These are phyloP conservation scores for Phaseolus coccineus DNA, from an alignment of 331 rosid genomes.

Conservation along the genomic window DNA sequence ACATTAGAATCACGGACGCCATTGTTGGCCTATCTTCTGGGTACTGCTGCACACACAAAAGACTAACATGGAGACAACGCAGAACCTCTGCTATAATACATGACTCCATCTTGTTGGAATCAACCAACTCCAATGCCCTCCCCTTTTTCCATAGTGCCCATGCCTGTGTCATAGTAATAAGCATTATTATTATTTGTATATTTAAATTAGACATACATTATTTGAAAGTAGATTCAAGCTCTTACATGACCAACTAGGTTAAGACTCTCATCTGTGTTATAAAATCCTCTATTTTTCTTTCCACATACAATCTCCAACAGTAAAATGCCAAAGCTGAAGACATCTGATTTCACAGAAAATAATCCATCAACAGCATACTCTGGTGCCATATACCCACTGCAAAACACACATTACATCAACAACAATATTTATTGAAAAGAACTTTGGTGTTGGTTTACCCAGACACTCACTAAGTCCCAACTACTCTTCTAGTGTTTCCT, in stretches of 20 bases:
- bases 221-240: neutral
- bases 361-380: neutral
- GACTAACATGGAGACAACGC: conserved; percentile 1
- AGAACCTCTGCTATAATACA: neutral
- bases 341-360: conserved; percentile 1
- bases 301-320: neutral
- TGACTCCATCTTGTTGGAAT: neutral
- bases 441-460: neutral
- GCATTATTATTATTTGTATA: neutral
- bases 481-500: neutral
- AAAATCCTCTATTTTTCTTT: neutral
- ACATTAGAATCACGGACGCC: neutral
- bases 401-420: neutral
- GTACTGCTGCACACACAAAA: conserved; percentile 15
- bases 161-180: neutral
- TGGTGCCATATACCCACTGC: conserved; percentile 5
- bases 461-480: neutral
- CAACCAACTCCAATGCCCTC: neutral
- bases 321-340: neutral
- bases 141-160: neutral
- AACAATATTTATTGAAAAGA: neutral
- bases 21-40: conserved; percentile 4
- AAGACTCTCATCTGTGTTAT: neutral
- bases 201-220: neutral
- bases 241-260: conserved; percentile 8